phyloP scores from a whole-genome alignment of 495 filamentous ascomycete genomes.

The Neurospora sp. region DNA sequence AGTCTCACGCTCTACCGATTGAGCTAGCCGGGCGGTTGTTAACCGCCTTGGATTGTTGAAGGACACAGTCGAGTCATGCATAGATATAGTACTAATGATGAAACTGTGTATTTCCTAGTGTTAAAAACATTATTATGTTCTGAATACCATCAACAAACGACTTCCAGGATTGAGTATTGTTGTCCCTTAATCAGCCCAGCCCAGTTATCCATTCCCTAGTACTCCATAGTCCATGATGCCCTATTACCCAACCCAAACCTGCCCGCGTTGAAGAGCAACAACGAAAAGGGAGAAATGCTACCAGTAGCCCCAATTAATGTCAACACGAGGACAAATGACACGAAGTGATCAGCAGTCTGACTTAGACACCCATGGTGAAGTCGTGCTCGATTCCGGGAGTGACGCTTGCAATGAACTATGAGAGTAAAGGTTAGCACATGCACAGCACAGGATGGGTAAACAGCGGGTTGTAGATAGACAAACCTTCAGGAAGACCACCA shows the following conservation, averaged over 20 bases:
- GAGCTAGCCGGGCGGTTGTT: constrained; percentile 49
- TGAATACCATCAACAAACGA: neutral
- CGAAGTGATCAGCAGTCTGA: neutral
- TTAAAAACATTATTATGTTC: neutral
- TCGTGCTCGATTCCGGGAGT: constrained; percentile 97
- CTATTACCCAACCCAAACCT: neutral
- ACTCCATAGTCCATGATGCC: neutral
- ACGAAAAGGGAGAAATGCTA: neutral
- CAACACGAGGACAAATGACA: neutral
- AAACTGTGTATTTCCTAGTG: neutral
- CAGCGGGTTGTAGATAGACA: neutral
- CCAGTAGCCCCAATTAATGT: neutral
- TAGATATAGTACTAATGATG: neutral
- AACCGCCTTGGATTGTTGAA: neutral
- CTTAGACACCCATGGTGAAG: constrained; percentile 90
- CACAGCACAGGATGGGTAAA: neutral
- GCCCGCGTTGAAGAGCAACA: neutral
- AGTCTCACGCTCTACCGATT: constrained; percentile 81
- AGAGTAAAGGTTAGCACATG: constrained; percentile 7
- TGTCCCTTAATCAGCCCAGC: neutral
- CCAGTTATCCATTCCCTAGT: neutral
- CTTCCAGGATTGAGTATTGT: neutral
- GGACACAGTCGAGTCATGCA: neutral
- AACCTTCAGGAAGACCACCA: constrained; percentile 89
- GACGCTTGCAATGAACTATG: constrained; percentile 84